Percentiles rank a stretch among this genome's conserved stretches.
Evolutionary conservation across 257 asterid species (phyloP).

Genomic region (Capsicum chinense): DNA sequence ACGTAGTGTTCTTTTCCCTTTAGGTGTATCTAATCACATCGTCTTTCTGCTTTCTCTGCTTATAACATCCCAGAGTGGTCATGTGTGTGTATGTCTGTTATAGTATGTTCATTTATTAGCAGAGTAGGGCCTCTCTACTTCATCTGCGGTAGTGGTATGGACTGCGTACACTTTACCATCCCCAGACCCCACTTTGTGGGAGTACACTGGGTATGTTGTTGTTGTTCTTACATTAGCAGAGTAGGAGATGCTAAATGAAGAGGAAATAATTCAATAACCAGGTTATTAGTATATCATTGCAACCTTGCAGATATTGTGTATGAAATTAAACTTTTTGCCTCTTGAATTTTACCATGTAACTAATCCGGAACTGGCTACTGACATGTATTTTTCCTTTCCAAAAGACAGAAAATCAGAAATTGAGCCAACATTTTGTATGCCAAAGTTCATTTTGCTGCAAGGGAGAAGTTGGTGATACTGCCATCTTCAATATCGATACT

Average conservation of each 20-base stretch:
- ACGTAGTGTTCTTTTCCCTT: too few relatives aligned
- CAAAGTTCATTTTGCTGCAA: background rate
- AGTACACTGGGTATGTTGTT: too few relatives aligned
- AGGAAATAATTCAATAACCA: background rate
- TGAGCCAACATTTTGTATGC: background rate
- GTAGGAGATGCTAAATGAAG: background rate
- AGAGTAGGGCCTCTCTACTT: background rate
- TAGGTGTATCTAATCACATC: background rate
- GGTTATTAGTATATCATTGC: background rate
- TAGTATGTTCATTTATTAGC: background rate
- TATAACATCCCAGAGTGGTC: background rate
- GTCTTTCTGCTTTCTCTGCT: background rate
- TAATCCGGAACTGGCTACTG: background rate
- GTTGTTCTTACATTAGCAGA: background rate
- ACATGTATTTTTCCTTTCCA: background rate
- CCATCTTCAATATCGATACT: background rate
- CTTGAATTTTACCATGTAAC: background rate
- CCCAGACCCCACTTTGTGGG: too few relatives aligned
- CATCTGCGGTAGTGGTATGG: too few relatives aligned
- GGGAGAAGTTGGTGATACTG: background rate
- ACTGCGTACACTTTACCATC: too few relatives aligned
- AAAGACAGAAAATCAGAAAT: background rate
- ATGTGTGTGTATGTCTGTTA: background rate
- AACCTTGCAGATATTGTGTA: background rate
- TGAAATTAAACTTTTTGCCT: background rate